Percentiles rank a stretch among this genome's conserved stretches.
phyloP scores from a whole-genome alignment of 371 early-diverging fungal species.

The Actinomortierella ambigua region DNA sequence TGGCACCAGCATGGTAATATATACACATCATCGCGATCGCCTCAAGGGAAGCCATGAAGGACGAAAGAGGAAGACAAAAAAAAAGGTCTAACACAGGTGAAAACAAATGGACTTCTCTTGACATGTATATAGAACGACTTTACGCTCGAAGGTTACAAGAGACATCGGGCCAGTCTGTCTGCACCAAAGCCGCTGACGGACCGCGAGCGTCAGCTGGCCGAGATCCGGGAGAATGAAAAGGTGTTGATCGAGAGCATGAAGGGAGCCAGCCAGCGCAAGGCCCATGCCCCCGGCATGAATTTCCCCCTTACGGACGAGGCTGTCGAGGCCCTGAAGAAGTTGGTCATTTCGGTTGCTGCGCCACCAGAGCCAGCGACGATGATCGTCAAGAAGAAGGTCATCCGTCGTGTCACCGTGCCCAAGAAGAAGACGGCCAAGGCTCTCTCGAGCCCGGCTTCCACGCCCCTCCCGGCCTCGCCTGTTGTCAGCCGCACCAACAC shows the following conservation, averaged over 20 bases:
- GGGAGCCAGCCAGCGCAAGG: constrained; percentile 56
- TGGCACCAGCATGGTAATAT: constrained; percentile 66
- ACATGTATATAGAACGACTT: constrained; percentile 56
- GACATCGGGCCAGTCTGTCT: constrained; percentile 69
- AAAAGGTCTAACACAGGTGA: neutral
- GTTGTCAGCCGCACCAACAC: constrained; percentile 22
- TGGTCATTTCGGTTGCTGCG: constrained; percentile 17
- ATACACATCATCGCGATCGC: neutral
- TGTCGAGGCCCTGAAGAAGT: constrained; percentile 55
- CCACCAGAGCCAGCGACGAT: neutral
- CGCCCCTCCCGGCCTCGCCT: constrained; percentile 38
- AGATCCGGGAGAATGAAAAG: constrained; percentile 55
- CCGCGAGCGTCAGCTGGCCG: constrained; percentile 78
- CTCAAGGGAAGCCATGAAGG: neutral
- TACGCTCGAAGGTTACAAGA: constrained; percentile 74
- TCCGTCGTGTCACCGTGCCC: constrained; percentile 1
- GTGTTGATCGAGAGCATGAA: constrained; percentile 57
- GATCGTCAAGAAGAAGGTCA: too few species aligned
- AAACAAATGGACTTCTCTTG: neutral
- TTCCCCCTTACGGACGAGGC: constrained; percentile 65
- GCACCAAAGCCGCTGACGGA: constrained; percentile 84
- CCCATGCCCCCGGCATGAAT: constrained; percentile 70
- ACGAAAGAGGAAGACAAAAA: neutral
- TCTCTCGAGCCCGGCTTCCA: constrained; percentile 30
- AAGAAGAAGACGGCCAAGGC: constrained; percentile 6